phyloP scores from a whole-genome alignment of 202 grass and related monocot genomes.

The Eragrostis tef region DNA sequence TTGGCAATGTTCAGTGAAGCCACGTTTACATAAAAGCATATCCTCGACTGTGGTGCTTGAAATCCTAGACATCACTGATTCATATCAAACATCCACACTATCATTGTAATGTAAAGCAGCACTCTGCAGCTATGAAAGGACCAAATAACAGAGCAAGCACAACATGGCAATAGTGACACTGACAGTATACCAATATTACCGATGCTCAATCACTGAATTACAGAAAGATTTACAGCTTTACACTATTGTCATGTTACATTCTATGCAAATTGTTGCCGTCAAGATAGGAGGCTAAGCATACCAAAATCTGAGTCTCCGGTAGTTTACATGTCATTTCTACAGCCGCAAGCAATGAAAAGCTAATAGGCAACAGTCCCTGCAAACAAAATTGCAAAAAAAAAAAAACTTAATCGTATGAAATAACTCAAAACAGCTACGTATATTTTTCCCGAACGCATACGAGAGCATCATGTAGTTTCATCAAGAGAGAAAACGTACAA shows the following conservation, averaged over 20 bases:
- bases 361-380: conserved; percentile 47
- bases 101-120: conserved; percentile 34
- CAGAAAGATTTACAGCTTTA: conserved; percentile 53
- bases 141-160: conserved; percentile 31
- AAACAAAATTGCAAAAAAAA: conserved; percentile 30
- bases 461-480: too few relatives aligned
- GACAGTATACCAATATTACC: conserved; percentile 34
- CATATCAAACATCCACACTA: not conserved
- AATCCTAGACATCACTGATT: conserved; percentile 19
- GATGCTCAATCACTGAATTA: conserved; percentile 49
- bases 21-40: conserved; percentile 29
- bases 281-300: conserved; percentile 42
- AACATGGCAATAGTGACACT: conserved; percentile 21
- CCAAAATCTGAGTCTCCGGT: conserved; percentile 61
- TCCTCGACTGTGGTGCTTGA: conserved; percentile 17
- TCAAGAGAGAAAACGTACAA: too few relatives aligned
- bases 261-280: conserved; percentile 41
- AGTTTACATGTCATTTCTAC: conserved; percentile 57
- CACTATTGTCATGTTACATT: conserved; percentile 53
- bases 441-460: too few relatives aligned
- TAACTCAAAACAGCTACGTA: not conserved
- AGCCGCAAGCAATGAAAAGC: conserved; percentile 47
- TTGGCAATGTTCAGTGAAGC: conserved; percentile 26
- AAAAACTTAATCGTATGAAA: conserved; percentile 6
- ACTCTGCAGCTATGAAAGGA: conserved; percentile 25